Evolutionary conservation across 2,329 filamentous ascomycete genomes (phyloP).

Genomic region (Cercospora sp.): DNA sequence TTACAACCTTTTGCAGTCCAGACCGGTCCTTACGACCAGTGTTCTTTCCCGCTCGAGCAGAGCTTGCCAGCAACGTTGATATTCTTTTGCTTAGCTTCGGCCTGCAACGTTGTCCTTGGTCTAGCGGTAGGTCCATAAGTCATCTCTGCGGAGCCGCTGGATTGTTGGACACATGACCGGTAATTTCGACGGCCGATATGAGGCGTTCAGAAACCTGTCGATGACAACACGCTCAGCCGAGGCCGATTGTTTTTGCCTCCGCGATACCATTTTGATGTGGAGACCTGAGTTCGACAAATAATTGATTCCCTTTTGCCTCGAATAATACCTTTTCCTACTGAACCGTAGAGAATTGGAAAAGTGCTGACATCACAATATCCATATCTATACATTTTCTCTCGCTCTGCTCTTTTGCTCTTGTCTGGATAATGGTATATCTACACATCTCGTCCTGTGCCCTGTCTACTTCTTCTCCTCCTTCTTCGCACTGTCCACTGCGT

Average conservation of each 20-base stretch:
- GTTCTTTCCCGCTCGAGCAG: not conserved
- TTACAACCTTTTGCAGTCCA: no score
- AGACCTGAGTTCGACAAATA: not conserved
- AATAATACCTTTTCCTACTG: not conserved
- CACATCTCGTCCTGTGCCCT: not conserved
- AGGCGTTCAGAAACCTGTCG: no score
- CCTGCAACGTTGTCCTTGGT: not conserved
- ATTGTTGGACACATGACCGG: no score
- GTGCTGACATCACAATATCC: not conserved
- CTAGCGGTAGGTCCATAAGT: not conserved
- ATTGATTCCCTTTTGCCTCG: not conserved
- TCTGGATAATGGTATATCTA: not conserved
- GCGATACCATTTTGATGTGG: not conserved
- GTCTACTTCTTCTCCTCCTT: not conserved
- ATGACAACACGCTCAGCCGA: not conserved
- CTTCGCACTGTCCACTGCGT: not conserved
- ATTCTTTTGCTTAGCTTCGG: not conserved
- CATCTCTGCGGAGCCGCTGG: not conserved
- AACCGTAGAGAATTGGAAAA: no score
- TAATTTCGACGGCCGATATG: no score
- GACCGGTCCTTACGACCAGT: no score
- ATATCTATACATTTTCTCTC: constrained; percentile 1
- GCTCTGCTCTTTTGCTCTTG: not conserved
- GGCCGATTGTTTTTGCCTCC: not conserved
- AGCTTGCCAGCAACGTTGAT: not conserved